Percentiles rank a stretch among this genome's conserved stretches.
Evolutionary conservation across 192 early-diverging fungal species (phyloP).

Genomic region (Podila clonocystis): DNA sequence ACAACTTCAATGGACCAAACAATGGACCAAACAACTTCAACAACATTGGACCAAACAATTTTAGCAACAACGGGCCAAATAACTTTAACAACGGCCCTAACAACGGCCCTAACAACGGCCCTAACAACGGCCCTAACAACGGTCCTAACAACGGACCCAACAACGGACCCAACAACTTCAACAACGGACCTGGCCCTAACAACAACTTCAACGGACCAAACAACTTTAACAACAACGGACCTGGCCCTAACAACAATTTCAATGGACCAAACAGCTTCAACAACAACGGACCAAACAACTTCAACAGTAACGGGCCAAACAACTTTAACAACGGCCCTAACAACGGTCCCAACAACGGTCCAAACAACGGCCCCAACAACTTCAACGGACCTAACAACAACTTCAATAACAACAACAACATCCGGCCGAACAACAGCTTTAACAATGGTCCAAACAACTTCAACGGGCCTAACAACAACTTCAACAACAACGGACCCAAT

Average conservation of each 20-base stretch:
- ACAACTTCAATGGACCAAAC: neutral
- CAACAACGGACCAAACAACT: neutral
- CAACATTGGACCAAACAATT: neutral
- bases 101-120: neutral
- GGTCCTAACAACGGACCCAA: neutral
- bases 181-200: neutral
- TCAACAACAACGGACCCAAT: neutral
- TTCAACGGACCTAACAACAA: slow-evolving; percentile 12
- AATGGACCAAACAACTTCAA: neutral
- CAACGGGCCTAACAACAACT: slow-evolving; percentile 6
- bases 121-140: too few species aligned
- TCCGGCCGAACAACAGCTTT: slow-evolving; percentile 7
- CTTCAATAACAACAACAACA: slow-evolving; percentile 6
- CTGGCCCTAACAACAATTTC: neutral
- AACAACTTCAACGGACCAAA: neutral
- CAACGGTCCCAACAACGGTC: slow-evolving; percentile 12
- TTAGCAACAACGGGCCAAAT: neutral
- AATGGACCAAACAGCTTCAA: neutral
- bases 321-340: slow-evolving; percentile 5
- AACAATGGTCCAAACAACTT: slow-evolving; percentile 12
- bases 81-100: neutral
- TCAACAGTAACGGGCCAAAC: too few species aligned
- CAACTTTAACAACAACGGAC: neutral
- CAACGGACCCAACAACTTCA: slow-evolving; percentile 8
- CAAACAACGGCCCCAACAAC: slow-evolving; percentile 1